phyloP scores from a whole-genome alignment of 2,329 filamentous ascomycete genomes.

The Ilyonectria robusta region DNA sequence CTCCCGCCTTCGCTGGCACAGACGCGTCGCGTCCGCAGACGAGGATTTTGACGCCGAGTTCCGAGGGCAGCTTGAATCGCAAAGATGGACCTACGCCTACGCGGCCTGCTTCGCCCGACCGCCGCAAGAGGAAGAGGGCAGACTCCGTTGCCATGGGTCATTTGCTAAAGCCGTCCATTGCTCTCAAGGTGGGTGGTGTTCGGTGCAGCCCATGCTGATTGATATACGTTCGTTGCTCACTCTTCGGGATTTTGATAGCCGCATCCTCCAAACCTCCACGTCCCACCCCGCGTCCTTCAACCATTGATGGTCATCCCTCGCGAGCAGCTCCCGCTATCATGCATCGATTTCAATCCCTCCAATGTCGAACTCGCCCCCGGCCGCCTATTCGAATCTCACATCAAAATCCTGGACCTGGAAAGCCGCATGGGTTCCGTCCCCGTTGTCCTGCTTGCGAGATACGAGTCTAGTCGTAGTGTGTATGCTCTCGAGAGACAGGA shows the following conservation, averaged over 20 bases:
- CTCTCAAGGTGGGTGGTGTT: constrained; percentile 62
- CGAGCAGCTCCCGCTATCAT: constrained; percentile 72
- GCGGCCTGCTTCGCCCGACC: constrained; percentile 41
- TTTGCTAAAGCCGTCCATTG: constrained; percentile 66
- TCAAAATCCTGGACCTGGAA: constrained; percentile 75
- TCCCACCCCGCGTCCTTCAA: constrained; percentile 69
- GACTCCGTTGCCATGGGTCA: constrained; percentile 62
- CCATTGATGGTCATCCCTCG: constrained; percentile 75
- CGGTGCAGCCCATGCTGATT: background rate
- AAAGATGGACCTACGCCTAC: constrained; percentile 45
- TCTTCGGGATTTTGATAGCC: constrained; percentile 57
- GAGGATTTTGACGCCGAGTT: constrained; percentile 58
- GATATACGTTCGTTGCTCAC: constrained; percentile 1
- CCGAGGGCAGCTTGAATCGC: constrained; percentile 56
- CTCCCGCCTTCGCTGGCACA: constrained; percentile 51
- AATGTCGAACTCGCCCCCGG: constrained; percentile 66
- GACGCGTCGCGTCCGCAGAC: constrained; percentile 66
- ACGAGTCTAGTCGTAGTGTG: constrained; percentile 66
- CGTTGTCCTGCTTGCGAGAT: constrained; percentile 73
- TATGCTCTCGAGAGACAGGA: constrained; percentile 78
- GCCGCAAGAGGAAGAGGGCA: constrained; percentile 55
- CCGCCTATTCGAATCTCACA: constrained; percentile 72
- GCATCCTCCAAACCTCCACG: constrained; percentile 66
- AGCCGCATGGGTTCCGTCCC: constrained; percentile 68
- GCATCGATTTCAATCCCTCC: constrained; percentile 69